phyloP scores from a whole-genome alignment of 192 early-diverging fungal species.

The Neocallimastix lanati region DNA sequence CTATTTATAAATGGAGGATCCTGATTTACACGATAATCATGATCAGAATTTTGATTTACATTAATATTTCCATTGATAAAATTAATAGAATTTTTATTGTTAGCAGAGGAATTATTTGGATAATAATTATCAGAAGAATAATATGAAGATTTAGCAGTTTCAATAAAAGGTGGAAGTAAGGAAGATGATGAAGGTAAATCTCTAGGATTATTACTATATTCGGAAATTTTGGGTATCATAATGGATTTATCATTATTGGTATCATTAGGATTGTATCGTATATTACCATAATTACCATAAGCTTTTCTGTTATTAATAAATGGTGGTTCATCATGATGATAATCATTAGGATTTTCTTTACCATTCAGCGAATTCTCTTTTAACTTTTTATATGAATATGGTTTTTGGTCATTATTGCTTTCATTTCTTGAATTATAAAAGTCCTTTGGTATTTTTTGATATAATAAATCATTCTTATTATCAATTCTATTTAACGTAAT shows the following conservation, averaged over 20 bases:
- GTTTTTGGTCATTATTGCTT: neutral
- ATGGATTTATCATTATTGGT: neutral
- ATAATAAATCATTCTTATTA: neutral
- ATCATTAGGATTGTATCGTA: neutral
- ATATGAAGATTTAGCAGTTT: neutral
- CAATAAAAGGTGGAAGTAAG: neutral
- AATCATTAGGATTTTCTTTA: neutral
- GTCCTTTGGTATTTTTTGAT: neutral
- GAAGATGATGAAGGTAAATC: neutral
- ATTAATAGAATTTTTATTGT: neutral
- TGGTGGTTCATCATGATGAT: neutral
- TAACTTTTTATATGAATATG: neutral
- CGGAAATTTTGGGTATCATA: neutral
- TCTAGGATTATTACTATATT: neutral
- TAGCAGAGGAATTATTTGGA: neutral
- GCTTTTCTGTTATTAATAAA: too few relatives aligned
- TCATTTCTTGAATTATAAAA: neutral
- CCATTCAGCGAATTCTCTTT: neutral
- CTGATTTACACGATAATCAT: too few relatives aligned
- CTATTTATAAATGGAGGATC: too few relatives aligned
- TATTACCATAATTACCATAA: neutral
- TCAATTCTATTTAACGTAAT: too few relatives aligned
- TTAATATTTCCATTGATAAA: neutral
- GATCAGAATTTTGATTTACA: too few relatives aligned
- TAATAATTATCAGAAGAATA: too few relatives aligned